Conservation (phyloP, 257 asterid genomes). For the Phtheirospermum japonicum region DNA sequence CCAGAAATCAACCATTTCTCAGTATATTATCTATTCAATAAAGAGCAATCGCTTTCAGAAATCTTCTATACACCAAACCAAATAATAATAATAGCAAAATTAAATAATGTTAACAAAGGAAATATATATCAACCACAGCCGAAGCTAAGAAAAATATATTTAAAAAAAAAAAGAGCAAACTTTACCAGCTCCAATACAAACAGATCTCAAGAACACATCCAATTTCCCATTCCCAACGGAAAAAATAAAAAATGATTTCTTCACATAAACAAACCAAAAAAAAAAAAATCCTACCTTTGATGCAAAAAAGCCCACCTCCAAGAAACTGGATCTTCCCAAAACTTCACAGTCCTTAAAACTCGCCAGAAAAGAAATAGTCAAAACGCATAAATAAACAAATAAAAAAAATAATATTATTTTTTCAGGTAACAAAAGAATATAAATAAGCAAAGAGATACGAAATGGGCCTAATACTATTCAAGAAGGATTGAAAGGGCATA, state of each 20-base stretch:
- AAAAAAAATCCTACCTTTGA: constrained; percentile 37
- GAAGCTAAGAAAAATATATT: not conserved
- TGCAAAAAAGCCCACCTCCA: constrained; percentile 15
- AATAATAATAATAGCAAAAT: too few species aligned
- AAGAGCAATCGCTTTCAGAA: not conserved
- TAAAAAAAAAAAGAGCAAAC: not conserved
- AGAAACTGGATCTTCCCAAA: constrained; percentile 34
- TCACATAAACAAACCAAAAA: not conserved
- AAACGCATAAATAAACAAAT: constrained; percentile 5
- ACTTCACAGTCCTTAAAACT: constrained; percentile 33
- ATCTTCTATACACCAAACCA: not conserved
- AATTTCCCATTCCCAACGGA: not conserved
- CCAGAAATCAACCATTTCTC: not conserved
- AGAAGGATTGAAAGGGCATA: not conserved
- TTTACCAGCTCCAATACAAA: constrained; percentile 34
- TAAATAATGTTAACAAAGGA: not conserved
- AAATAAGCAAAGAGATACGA: constrained; percentile 13
- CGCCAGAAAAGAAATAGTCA: constrained; percentile 26
- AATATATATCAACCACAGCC: not conserved
- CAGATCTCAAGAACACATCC: constrained; percentile 11
- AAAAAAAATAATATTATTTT: not conserved
- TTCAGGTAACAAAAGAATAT: not conserved
- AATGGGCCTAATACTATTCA: constrained; percentile 20
- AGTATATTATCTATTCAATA: not conserved
- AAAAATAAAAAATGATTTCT: constrained; percentile 15